phyloP scores from a whole-genome alignment of 441 rosid species.

The Gossypium trilobum region DNA sequence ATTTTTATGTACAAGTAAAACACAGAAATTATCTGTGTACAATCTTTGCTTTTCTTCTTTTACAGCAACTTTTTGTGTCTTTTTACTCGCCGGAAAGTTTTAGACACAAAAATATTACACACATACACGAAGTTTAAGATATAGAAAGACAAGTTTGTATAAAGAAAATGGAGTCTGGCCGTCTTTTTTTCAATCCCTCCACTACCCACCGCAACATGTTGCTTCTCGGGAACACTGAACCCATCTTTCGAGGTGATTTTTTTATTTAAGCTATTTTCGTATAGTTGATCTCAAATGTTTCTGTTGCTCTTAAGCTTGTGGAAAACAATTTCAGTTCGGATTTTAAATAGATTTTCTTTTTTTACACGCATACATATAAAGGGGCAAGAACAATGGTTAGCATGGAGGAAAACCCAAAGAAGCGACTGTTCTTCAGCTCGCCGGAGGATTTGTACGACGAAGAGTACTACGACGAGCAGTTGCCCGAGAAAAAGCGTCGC shows the following conservation, averaged over 20 bases:
- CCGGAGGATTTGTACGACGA: conserved; percentile 65
- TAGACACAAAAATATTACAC: background rate
- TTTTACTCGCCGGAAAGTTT: conserved; percentile 6
- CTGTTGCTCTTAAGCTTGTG: background rate
- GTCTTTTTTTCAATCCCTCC: conserved; percentile 56
- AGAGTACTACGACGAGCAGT: conserved; percentile 68
- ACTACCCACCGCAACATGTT: conserved; percentile 50
- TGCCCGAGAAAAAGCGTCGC: conserved; percentile 81
- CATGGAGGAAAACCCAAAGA: conserved; percentile 59
- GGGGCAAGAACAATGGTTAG: conserved; percentile 48
- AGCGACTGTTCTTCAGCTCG: conserved; percentile 64
- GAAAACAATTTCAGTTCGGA: background rate
- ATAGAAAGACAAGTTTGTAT: background rate
- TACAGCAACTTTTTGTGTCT: background rate
- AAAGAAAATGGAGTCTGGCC: conserved; percentile 50
- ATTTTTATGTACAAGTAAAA: background rate
- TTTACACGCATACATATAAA: conserved; percentile 8
- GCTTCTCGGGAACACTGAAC: conserved; percentile 47
- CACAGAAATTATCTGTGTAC: background rate
- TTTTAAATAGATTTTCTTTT: background rate
- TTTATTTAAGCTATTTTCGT: background rate
- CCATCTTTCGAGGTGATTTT: conserved; percentile 38
- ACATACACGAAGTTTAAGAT: background rate
- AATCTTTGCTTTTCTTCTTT: background rate
- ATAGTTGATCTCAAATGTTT: no score